phyloP scores from a whole-genome alignment of 371 early-diverging fungal species.

The Syncephalastrum contaminatum region DNA sequence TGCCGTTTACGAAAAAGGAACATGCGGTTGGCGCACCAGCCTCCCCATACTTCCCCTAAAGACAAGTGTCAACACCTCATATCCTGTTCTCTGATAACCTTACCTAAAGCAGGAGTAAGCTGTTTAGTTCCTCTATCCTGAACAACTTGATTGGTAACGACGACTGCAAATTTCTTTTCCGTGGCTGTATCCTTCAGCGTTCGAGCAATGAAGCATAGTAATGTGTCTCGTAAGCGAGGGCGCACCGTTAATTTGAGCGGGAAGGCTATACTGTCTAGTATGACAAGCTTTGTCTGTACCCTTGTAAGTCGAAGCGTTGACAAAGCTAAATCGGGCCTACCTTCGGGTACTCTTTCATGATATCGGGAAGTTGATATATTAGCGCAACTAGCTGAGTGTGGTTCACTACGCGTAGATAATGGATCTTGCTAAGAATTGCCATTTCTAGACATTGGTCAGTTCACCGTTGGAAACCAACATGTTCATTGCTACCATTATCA shows the following conservation, averaged over 20 bases:
- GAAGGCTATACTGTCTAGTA: slow-evolving; percentile 67
- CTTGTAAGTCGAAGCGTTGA: slow-evolving; percentile 1
- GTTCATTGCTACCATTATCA: neutral
- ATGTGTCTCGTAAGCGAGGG: slow-evolving; percentile 38
- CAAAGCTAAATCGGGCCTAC: slow-evolving; percentile 18
- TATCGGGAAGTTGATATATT: slow-evolving; percentile 48
- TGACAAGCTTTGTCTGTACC: slow-evolving; percentile 53
- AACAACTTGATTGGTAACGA: slow-evolving; percentile 16
- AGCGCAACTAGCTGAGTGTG: slow-evolving; percentile 55
- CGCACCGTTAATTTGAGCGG: slow-evolving; percentile 57
- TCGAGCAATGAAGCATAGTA: slow-evolving; percentile 50
- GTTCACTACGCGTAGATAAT: slow-evolving; percentile 50
- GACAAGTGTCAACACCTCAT: neutral
- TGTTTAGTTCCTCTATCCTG: slow-evolving; percentile 9
- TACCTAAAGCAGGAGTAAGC: slow-evolving; percentile 17
- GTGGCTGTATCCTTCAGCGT: slow-evolving; percentile 46
- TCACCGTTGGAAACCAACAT: neutral
- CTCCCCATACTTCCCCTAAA: slow-evolving; percentile 9
- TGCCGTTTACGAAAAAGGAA: slow-evolving; percentile 18
- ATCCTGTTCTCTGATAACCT: neutral
- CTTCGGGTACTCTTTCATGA: slow-evolving; percentile 36
- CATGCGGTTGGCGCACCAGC: slow-evolving; percentile 9
- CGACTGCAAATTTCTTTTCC: slow-evolving; percentile 45
- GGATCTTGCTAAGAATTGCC: slow-evolving; percentile 39
- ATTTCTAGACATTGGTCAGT: slow-evolving; percentile 2